Conservation (phyloP, 2,329 filamentous ascomycete genomes). For the Aspergillus udagawae region DNA sequence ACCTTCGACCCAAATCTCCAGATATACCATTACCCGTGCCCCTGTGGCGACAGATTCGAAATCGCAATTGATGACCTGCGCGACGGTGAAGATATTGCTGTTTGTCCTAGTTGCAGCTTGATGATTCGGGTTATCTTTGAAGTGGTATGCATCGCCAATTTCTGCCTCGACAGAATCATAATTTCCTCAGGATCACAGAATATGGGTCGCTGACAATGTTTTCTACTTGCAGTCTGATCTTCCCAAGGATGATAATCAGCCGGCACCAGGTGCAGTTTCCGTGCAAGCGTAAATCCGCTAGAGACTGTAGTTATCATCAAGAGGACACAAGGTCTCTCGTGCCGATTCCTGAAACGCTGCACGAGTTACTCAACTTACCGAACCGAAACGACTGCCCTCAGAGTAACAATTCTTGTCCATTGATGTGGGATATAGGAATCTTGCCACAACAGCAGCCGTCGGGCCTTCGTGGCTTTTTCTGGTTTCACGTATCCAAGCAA, state of each 20-base stretch:
- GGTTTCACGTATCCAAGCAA: background rate
- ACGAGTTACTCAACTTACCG: background rate
- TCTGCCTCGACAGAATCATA: background rate
- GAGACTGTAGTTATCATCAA: background rate
- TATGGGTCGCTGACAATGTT: slow-evolving; percentile 2
- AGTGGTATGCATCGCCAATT: slow-evolving; percentile 52
- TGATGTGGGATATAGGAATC: background rate
- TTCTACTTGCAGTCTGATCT: slow-evolving; percentile 45
- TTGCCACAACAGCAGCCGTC: background rate
- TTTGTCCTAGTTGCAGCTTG: slow-evolving; percentile 93
- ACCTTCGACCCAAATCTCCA: slow-evolving; percentile 77
- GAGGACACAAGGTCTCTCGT: background rate
- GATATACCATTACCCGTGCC: slow-evolving; percentile 94
- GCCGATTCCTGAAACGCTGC: background rate
- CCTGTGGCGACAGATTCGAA: slow-evolving; percentile 95
- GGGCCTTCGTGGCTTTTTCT: background rate
- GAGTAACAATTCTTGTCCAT: background rate
- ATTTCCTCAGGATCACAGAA: background rate
- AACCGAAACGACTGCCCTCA: background rate
- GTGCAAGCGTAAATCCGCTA: slow-evolving; percentile 34
- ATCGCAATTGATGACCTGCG: slow-evolving; percentile 78
- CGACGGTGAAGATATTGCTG: slow-evolving; percentile 89
- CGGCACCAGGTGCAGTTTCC: slow-evolving; percentile 29
- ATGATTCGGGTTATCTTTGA: slow-evolving; percentile 97
- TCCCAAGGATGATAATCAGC: slow-evolving; percentile 42